A percentile compares a stretch with the other conserved stretches of the same genome.
These are phyloP conservation scores for Skeletonema potamos DNA, from an alignment of 108 stramenopile species.

Conservation along the genomic window DNA sequence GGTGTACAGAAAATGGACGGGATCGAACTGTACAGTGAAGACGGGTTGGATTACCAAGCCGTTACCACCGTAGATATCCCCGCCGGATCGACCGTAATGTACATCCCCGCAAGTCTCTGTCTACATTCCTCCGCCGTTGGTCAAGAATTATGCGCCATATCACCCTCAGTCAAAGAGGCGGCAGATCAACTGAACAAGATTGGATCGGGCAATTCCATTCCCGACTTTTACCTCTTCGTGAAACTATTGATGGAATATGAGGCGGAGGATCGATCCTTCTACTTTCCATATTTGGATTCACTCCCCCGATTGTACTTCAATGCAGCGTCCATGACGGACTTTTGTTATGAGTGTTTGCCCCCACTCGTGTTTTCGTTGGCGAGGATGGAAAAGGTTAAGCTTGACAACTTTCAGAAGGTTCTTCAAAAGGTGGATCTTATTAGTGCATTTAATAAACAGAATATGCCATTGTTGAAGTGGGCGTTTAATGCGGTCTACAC, in stretches of 20 bases:
- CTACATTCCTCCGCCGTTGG: constrained; percentile 9
- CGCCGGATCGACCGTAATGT: constrained; percentile 39
- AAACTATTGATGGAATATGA: constrained; percentile 61
- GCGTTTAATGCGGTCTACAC: constrained; percentile 46
- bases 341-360: constrained; percentile 51
- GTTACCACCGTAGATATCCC: constrained; percentile 45
- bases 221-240: constrained; percentile 54
- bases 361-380: constrained; percentile 40
- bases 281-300: constrained; percentile 51
- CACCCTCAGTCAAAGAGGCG: constrained; percentile 12
- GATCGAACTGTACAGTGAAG: constrained; percentile 42
- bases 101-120: constrained; percentile 31
- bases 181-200: constrained; percentile 29
- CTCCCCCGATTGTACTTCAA: constrained; percentile 56
- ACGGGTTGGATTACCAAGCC: constrained; percentile 31
- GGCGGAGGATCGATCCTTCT: constrained; percentile 36
- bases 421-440: constrained; percentile 42
- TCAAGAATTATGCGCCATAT: constrained; percentile 17
- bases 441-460: constrained; percentile 23
- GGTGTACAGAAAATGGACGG: constrained; percentile 46
- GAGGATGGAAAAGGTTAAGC: constrained; percentile 32
- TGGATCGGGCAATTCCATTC: constrained; percentile 17
- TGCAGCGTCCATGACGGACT: constrained; percentile 53
- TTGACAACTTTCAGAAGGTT: constrained; percentile 35
- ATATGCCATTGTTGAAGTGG: constrained; percentile 38